Percentiles rank a stretch among this genome's conserved stretches.
These are phyloP conservation scores for Gossypium sturtianum DNA, from an alignment of 345 rosid genomes.

Conservation along the genomic window DNA sequence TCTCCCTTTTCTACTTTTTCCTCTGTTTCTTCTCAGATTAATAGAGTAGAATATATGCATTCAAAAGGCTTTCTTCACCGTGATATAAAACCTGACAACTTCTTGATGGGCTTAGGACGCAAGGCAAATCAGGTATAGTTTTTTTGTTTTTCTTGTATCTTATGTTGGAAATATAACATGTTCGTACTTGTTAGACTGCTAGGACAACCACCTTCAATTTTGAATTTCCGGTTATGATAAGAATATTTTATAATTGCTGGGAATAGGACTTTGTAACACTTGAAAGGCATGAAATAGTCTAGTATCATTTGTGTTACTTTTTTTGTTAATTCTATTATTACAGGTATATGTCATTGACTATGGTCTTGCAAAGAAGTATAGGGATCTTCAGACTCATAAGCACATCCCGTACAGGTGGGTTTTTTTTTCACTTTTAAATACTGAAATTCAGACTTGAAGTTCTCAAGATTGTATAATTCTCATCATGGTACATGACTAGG, in stretches of 20 bases:
- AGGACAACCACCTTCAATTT: not conserved
- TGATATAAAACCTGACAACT: constrained; percentile 86
- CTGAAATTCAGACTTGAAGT: not conserved
- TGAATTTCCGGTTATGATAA: not conserved
- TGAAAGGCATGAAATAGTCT: not conserved
- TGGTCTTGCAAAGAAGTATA: constrained; percentile 86
- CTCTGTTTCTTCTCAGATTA: constrained; percentile 35
- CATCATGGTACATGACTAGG: not conserved
- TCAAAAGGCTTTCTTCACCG: constrained; percentile 76
- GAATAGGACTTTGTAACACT: not conserved
- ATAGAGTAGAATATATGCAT: constrained; percentile 78
- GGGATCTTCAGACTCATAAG: constrained; percentile 85
- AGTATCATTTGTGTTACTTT: not conserved
- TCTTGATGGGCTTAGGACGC: constrained; percentile 81
- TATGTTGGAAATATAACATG: not conserved
- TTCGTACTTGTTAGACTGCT: not conserved
- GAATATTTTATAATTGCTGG: not conserved
- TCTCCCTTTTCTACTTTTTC: not conserved
- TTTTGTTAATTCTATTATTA: constrained; percentile 1
- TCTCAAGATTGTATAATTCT: not conserved
- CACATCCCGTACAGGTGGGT: constrained; percentile 74
- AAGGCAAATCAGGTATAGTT: constrained; percentile 67
- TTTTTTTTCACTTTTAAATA: constrained; percentile 1
- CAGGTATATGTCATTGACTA: constrained; percentile 77
- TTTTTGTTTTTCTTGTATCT: not conserved